Conservation (phyloP, 2,329 filamentous ascomycete genomes). For the Drechslera avenae region DNA sequence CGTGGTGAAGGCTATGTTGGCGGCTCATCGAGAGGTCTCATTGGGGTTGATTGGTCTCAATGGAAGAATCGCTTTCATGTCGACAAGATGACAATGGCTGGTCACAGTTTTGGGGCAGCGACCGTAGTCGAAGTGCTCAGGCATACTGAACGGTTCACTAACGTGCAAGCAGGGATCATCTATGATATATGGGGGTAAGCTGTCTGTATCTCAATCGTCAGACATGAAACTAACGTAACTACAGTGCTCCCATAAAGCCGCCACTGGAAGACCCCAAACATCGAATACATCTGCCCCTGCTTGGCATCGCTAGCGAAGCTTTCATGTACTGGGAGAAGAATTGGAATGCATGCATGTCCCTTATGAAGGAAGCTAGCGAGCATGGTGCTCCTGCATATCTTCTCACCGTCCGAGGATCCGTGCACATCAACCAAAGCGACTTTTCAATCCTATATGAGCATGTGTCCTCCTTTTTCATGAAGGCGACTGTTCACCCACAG, state of each 20-base stretch:
- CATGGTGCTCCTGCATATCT: slow-evolving; percentile 54
- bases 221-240: slow-evolving; percentile 13
- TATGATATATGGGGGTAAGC: slow-evolving; percentile 66
- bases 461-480: slow-evolving; percentile 63
- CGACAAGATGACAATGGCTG: slow-evolving; percentile 64
- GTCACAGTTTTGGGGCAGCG: slow-evolving; percentile 71
- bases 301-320: slow-evolving; percentile 69
- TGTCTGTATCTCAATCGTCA: neutral
- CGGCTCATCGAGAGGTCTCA: slow-evolving; percentile 63
- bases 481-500: slow-evolving; percentile 66
- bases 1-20: slow-evolving; percentile 63
- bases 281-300: slow-evolving; percentile 59
- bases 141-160: slow-evolving; percentile 59
- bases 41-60: slow-evolving; percentile 60
- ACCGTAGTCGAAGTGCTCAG: slow-evolving; percentile 66
- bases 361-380: slow-evolving; percentile 62
- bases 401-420: slow-evolving; percentile 61
- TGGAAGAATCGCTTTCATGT: slow-evolving; percentile 64
- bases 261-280: slow-evolving; percentile 52
- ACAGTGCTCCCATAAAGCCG: slow-evolving; percentile 54
- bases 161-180: slow-evolving; percentile 67
- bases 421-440: slow-evolving; percentile 70
- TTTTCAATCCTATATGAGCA: slow-evolving; percentile 68
- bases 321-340: slow-evolving; percentile 74
- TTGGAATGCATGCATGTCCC: slow-evolving; percentile 61